These are phyloP conservation scores for Cytospora mali DNA, from an alignment of 2,329 filamentous ascomycete genomes.

Conservation along the genomic window DNA sequence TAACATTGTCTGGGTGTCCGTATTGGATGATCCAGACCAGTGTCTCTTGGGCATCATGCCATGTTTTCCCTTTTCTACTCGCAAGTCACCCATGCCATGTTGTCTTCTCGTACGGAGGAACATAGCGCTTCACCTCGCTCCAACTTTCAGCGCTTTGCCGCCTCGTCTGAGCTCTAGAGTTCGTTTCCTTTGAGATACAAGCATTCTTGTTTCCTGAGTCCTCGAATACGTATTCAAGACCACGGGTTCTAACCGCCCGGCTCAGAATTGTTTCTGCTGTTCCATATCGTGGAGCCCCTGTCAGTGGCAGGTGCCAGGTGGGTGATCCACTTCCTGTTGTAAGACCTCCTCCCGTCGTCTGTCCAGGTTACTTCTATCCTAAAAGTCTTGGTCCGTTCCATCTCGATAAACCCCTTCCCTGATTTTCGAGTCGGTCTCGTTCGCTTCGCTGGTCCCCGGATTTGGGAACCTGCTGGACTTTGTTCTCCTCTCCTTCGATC, in stretches of 20 bases:
- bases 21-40: slow-evolving; percentile 2
- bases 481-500: slow-evolving; percentile 23
- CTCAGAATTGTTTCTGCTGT: slow-evolving; percentile 12
- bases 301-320: slow-evolving; percentile 19
- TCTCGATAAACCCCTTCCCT: slow-evolving; percentile 10
- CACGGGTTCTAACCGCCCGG: slow-evolving; percentile 27
- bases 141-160: slow-evolving; percentile 1
- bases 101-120: slow-evolving; percentile 8
- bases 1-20: background rate
- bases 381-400: slow-evolving; percentile 22
- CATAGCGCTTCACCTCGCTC: slow-evolving; percentile 6
- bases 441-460: slow-evolving; percentile 14
- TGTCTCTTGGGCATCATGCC: background rate
- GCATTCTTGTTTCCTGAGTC: background rate
- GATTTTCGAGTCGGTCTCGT: slow-evolving; percentile 21
- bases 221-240: slow-evolving; percentile 20
- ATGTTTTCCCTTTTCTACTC: background rate
- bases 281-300: slow-evolving; percentile 13
- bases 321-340: slow-evolving; percentile 15
- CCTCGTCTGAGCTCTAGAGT: slow-evolving; percentile 3
- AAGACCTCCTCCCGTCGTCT: slow-evolving; percentile 1
- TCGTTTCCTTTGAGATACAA: slow-evolving; percentile 6
- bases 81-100: slow-evolving; percentile 11
- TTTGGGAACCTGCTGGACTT: slow-evolving; percentile 24
- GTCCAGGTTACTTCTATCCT: background rate